Evolutionary conservation across 2,329 filamentous ascomycete genomes (phyloP).

Genomic region (Trichoderma sp.): DNA sequence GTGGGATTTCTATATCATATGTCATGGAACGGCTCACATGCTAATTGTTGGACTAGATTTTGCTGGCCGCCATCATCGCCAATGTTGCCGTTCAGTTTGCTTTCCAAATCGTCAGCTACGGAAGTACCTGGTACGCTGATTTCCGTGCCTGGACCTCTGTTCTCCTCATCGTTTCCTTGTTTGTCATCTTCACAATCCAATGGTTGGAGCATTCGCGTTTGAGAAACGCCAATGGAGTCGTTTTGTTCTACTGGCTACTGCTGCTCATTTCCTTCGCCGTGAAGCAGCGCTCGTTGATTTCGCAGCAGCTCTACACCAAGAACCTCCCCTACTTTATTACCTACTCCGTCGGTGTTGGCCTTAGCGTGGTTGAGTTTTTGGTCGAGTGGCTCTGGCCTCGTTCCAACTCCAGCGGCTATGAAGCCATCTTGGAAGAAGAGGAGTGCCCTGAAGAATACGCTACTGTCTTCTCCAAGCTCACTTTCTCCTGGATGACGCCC

Average conservation of each 20-base stretch:
- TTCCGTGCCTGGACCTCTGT: slow-evolving; percentile 83
- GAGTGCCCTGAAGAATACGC: slow-evolving; percentile 82
- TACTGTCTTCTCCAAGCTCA: slow-evolving; percentile 87
- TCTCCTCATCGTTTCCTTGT: slow-evolving; percentile 67
- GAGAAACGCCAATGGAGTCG: slow-evolving; percentile 81
- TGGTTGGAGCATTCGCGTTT: slow-evolving; percentile 83
- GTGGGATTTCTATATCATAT: neutral
- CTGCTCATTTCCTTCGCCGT: slow-evolving; percentile 74
- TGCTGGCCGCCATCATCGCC: slow-evolving; percentile 65
- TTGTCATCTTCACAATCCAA: slow-evolving; percentile 74
- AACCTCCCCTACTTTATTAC: slow-evolving; percentile 73
- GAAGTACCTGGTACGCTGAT: slow-evolving; percentile 70
- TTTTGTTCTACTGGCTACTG: slow-evolving; percentile 89
- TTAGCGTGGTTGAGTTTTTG: slow-evolving; percentile 68
- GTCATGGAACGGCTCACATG: neutral
- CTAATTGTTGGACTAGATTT: slow-evolving; percentile 34
- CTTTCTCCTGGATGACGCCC: slow-evolving; percentile 98
- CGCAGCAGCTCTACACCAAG: slow-evolving; percentile 67
- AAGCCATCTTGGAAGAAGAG: slow-evolving; percentile 56
- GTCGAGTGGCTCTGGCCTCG: slow-evolving; percentile 89
- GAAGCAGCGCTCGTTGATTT: slow-evolving; percentile 82
- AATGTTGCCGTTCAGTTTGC: slow-evolving; percentile 69
- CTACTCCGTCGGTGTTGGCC: slow-evolving; percentile 68
- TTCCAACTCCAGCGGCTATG: slow-evolving; percentile 54
- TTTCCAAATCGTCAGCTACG: slow-evolving; percentile 70